Evolutionary conservation across 306 rosid species (phyloP), one percentile per base, ranked within the genome.

Genomic region (Castanea crenata): DNA sequence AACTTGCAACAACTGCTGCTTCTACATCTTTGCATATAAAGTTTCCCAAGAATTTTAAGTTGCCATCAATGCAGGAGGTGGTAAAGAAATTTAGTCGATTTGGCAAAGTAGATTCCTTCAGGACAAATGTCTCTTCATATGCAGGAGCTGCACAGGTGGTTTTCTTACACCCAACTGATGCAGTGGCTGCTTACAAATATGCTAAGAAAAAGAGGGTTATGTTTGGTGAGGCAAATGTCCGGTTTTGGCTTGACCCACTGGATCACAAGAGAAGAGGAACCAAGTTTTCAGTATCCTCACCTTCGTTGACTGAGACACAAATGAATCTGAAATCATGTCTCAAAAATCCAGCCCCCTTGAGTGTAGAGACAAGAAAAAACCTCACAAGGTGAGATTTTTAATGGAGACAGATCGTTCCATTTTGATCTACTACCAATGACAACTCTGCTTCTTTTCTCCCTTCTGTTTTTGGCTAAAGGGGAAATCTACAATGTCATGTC

Each of bases 211-310:
- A 73, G 61, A 87, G 75, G 83, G 32, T 21, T 19, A 16, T 46
- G 73, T 79, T 82, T 41, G 86, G 85, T 16, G 38, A 10, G 35
- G 78, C 81, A 38, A 74, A 82, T 82, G 73, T 84, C 55, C 79
- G 69, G 77, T 84, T 84, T 65, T 84, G 86, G 88, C 83, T 84
- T 13, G 86, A 76, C 56, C 83, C 85, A 46, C 73, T 57, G 55
- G 82, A 80, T 16, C 69, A 67, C 69, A 55, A 51, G 44, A 79
- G 85, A 80, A 85, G 83, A 73, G 51, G 52, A 67, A 67, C 25
- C 51, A 4, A 67, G 51, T 18, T 19, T 67, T 34, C 27, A 19
- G 51, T 67, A 32, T 44, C 71, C 12, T 34, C 25, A 0, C 25
- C 51, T 7, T 32, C 1, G 15, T 6, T 34, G 15, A 34, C 49